Evolutionary conservation across 2,329 filamentous ascomycete genomes (phyloP), one percentile per base, ranked within the genome.

Genomic region (Drechslerella dactyloides): DNA sequence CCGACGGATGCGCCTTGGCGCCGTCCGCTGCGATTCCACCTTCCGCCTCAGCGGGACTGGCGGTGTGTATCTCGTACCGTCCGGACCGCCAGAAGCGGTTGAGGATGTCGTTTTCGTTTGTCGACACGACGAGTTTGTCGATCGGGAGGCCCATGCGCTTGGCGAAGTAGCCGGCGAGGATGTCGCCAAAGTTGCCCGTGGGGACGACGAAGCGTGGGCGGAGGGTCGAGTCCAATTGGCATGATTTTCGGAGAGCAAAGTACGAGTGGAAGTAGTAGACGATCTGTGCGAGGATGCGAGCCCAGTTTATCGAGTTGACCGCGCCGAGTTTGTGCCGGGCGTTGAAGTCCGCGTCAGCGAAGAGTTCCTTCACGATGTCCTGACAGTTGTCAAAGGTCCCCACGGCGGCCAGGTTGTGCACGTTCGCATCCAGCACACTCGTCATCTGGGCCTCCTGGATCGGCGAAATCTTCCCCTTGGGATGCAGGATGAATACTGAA

Each of bases 391-490:
- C 93, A 79, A 97, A 97, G 0, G 91, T 96, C 66, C 93, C 94
- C 55, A 89, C 87, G 11, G 97, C 90, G 59, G 90, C 87, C 52
- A 97, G 82, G 80, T 96, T 96, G 84, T 97, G 91, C 35, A 97
- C 93, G 78, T 97, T 97, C 69, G 85, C 82, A 79, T 97, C 94
- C 44, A 91, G 83, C 27, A 94, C 90, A 0, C 93, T 97, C 0
- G 93, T 97, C 94, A 97, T 97, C 82, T 97, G 94, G 2, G 90
- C 90, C 80, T 97, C 91, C 80, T 97, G 94, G 65, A 97, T 90
- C 13, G 92, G 90, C 79, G 89, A 92, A 74, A 97, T 89, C 75
- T 91, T 90, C 73, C 92, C 93, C 80, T 94, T 90, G 24, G 94
- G 94, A 80, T 93, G 89, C 77, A 97, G 85, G 78, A 99, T 97